Evolutionary conservation across 2,329 filamentous ascomycete species (phyloP).

Genomic region (Myriosclerotinia curreyana): DNA sequence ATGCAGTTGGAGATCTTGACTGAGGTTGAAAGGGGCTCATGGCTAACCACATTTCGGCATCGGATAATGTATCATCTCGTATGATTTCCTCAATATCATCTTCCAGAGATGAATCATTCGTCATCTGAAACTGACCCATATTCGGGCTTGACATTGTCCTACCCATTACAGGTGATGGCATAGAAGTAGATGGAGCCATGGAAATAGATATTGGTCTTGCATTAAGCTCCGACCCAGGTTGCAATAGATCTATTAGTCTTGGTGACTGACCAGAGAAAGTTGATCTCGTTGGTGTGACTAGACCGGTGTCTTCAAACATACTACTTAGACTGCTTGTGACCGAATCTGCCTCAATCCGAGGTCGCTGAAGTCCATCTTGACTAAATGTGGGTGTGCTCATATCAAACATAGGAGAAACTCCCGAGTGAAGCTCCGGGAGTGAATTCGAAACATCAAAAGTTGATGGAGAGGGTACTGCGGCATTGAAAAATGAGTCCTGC

Average conservation of each 20-base stretch:
- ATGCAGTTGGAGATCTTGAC: constrained; percentile 28
- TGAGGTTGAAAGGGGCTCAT: constrained; percentile 30
- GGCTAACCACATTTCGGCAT: constrained; percentile 34
- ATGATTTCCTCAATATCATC: constrained; percentile 57
- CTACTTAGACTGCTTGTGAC: constrained; percentile 41
- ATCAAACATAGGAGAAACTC: constrained; percentile 37
- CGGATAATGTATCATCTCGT: constrained; percentile 38
- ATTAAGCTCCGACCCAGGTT: constrained; percentile 49
- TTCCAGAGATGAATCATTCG: constrained; percentile 39
- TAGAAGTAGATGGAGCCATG: constrained; percentile 3
- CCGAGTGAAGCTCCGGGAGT: constrained; percentile 32
- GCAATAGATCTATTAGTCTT: constrained; percentile 46
- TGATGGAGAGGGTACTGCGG: constrained; percentile 32
- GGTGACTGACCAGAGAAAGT: constrained; percentile 47
- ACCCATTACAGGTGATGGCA: constrained; percentile 29
- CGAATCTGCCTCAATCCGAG: constrained; percentile 39
- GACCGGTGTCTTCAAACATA: constrained; percentile 41
- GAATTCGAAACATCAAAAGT: constrained; percentile 18
- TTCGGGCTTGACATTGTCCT: constrained; percentile 25
- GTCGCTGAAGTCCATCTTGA: constrained; percentile 29
- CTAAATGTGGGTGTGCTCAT: constrained; percentile 37
- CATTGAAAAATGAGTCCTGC: constrained; percentile 37
- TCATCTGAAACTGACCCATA: constrained; percentile 32
- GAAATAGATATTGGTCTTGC: constrained; percentile 32
- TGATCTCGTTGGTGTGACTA: constrained; percentile 35